Evolutionary conservation across 257 asterid species (phyloP).

Genomic region (Hygrophila difformis): DNA sequence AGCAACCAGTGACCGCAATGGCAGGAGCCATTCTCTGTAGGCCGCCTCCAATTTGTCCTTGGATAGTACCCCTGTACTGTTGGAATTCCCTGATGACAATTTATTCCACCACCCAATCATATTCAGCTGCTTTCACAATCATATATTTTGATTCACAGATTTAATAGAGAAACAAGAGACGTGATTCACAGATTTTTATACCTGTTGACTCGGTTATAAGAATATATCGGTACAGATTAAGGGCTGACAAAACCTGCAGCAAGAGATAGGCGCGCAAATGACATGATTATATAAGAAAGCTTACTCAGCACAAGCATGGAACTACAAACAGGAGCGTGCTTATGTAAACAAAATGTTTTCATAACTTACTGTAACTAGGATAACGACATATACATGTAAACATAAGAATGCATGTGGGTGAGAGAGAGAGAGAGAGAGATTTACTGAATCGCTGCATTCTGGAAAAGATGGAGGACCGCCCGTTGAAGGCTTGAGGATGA

Average conservation of each 20-base stretch:
- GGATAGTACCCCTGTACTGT: slow-evolving; percentile 46
- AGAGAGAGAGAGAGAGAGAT: slow-evolving; percentile 20
- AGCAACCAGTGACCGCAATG: slow-evolving; percentile 52
- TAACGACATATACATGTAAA: background rate
- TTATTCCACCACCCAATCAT: too few relatives aligned
- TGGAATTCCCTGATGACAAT: slow-evolving; percentile 68
- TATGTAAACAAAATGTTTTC: too few relatives aligned
- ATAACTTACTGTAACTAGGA: background rate
- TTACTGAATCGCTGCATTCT: slow-evolving; percentile 80
- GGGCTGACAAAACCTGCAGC: slow-evolving; percentile 80
- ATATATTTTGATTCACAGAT: background rate
- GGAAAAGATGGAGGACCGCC: slow-evolving; percentile 95
- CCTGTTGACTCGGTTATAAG: slow-evolving; percentile 75
- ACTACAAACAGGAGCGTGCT: too few relatives aligned
- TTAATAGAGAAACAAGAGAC: background rate
- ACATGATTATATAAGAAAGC: slow-evolving; percentile 1
- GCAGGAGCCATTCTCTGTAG: slow-evolving; percentile 75
- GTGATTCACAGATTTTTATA: slow-evolving; percentile 12
- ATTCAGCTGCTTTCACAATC: too few relatives aligned
- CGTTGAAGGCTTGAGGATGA: slow-evolving; percentile 66
- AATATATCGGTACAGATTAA: slow-evolving; percentile 70
- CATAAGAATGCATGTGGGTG: slow-evolving; percentile 1
- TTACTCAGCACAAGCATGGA: slow-evolving; percentile 4
- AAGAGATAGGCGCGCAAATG: slow-evolving; percentile 13
- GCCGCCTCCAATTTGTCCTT: slow-evolving; percentile 44